These are phyloP conservation scores for Microstroma glucosiphilum DNA, from an alignment of 1,284 basidiomycete species.

Conservation along the genomic window DNA sequence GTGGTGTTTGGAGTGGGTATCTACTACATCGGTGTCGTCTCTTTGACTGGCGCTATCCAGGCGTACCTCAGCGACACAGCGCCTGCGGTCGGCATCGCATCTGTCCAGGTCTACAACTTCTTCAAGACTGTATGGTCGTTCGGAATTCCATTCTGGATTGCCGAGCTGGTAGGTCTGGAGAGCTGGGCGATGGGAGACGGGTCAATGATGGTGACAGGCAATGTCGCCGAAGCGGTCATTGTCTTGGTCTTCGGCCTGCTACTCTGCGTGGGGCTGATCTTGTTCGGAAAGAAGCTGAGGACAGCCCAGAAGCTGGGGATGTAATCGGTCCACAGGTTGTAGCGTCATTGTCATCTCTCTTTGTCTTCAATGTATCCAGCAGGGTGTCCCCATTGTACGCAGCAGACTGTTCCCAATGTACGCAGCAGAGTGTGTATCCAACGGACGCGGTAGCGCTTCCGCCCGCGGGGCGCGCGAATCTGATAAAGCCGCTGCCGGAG, in stretches of 20 bases:
- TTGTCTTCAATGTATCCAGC: no score
- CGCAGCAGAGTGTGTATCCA: no score
- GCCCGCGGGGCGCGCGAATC: no score
- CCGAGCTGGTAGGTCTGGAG: slow-evolving; percentile 36
- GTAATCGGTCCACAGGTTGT: background rate
- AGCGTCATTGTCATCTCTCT: no score
- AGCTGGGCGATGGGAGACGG: slow-evolving; percentile 10
- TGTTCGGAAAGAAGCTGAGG: slow-evolving; percentile 22
- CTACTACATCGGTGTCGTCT: slow-evolving; percentile 37
- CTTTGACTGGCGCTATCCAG: slow-evolving; percentile 20
- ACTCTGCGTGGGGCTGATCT: slow-evolving; percentile 28
- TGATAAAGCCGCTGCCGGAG: no score
- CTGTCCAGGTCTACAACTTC: slow-evolving; percentile 51
- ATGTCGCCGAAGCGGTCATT: slow-evolving; percentile 43
- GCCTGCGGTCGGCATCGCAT: slow-evolving; percentile 45
- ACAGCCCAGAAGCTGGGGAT: slow-evolving; percentile 22
- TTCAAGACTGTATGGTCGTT: slow-evolving; percentile 52
- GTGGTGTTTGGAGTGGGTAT: slow-evolving; percentile 50
- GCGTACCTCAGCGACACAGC: slow-evolving; percentile 51
- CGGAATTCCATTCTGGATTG: slow-evolving; percentile 48
- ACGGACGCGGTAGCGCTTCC: no score
- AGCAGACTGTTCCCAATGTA: no score
- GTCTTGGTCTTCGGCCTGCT: slow-evolving; percentile 33
- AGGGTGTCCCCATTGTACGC: no score
- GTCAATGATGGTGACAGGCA: slow-evolving; percentile 28